Percentiles rank a stretch among this genome's conserved stretches.
Evolutionary conservation across 805 yeast species (phyloP).

Genomic region (Sugiyamaella chiloensis): DNA sequence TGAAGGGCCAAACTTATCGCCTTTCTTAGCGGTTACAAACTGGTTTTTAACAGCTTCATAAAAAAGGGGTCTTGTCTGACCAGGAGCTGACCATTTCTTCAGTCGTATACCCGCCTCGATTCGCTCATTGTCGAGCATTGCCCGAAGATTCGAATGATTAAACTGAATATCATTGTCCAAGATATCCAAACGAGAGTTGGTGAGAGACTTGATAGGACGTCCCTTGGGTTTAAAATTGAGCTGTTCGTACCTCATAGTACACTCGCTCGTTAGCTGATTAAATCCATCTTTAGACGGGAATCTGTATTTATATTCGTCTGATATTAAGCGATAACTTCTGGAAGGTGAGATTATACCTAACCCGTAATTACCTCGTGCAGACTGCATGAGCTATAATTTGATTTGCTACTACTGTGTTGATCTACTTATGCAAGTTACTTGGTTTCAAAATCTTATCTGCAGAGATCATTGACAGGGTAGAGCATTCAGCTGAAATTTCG

Average conservation of each 20-base stretch:
- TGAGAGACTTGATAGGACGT: not conserved
- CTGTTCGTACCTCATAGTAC: constrained; percentile 32
- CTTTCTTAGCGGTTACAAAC: constrained; percentile 44
- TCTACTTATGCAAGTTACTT: no score
- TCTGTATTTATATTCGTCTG: not conserved
- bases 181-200: constrained; percentile 46
- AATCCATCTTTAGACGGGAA: not conserved
- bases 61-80: constrained; percentile 59
- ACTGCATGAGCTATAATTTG: not conserved
- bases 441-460: no score
- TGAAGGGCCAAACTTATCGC: constrained; percentile 84
- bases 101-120: constrained; percentile 52
- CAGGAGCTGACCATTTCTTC: constrained; percentile 68
- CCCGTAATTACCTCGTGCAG: no score
- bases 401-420: not conserved
- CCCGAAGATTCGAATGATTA: constrained; percentile 65
- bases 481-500: not conserved
- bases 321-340: not conserved
- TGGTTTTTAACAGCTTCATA: constrained; percentile 36
- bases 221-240: constrained; percentile 32
- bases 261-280: not conserved
- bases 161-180: constrained; percentile 70
- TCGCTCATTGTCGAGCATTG: constrained; percentile 63
- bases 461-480: not conserved
- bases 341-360: no score